Base-by-base conservation (phyloP, 805 yeast species). In the Wickerhamomyces alni region DNA sequence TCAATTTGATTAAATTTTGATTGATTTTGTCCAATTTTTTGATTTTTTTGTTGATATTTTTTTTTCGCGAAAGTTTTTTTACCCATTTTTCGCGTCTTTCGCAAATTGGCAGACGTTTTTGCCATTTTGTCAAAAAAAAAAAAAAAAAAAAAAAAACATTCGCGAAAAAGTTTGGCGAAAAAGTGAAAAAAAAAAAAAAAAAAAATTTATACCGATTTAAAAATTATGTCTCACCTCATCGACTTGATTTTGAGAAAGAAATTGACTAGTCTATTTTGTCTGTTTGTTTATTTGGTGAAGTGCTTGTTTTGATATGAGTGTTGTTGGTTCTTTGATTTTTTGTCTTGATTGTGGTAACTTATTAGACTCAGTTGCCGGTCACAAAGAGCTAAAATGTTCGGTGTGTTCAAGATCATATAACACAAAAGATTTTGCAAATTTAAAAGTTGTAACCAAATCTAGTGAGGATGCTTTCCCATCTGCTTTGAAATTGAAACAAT, bases 381-480 rank as follows among this genome's bases (percentile, higher is more conserved):
- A 67, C 36, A 52, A 70, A 17, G 58, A 66, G 29, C 62, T 86
- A 42, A 70, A 70, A 38, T 87, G 96, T 61, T 67, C 55, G 3
- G 73, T 70, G 47, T 77, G 82, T 50, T 51, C 65, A 18, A 65
- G 69, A 40, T 32, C 54, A 7, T 73, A 66, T 50, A 63, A 65
- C 19, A 54, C 72, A 16, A 55, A 59, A 39, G 70, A 75, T 39
- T 89, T 87, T 57, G 77, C 83, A 27, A 78, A 86, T 57, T 70
- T 91, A 57, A 82, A 84, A 57, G 98, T 93, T 35, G 79, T 83
- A 28, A 93, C 99, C 3, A 75, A 76, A 41, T 87, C 97, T 1
- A 77, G 95, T 1, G 88, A 85, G 28, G 93, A 87, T 59, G 97
- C 98, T 0, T 93, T 93, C 65, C 98, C 98, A 19, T 88, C 97